Evolutionary conservation across 257 asterid species (phyloP).

Genomic region (Solanum gracilifrons): DNA sequence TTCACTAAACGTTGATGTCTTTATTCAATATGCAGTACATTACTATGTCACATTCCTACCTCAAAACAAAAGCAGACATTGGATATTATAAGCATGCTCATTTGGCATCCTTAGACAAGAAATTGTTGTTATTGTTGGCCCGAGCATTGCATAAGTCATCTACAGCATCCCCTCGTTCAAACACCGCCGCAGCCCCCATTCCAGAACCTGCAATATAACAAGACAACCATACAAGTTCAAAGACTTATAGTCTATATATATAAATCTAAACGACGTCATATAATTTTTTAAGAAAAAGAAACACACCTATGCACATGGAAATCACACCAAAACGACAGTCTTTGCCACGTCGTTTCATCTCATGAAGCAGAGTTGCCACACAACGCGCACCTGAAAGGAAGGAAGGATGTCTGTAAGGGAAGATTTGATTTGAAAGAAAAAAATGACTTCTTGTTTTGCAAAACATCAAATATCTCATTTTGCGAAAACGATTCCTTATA

Average conservation of each 20-base stretch:
- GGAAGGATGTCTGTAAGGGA: not conserved
- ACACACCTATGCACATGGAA: slow-evolving; percentile 90
- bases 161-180: slow-evolving; percentile 72
- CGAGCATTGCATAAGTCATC: slow-evolving; percentile 48
- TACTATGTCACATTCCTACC: not conserved
- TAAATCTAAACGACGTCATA: not conserved
- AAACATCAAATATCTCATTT: not conserved
- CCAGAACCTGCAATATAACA: slow-evolving; percentile 56
- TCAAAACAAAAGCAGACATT: not conserved
- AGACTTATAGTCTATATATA: not conserved
- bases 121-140: slow-evolving; percentile 5
- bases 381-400: slow-evolving; percentile 69
- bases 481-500: not conserved
- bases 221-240: not conserved
- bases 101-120: slow-evolving; percentile 32
- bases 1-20: not conserved
- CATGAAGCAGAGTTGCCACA: slow-evolving; percentile 71
- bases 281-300: not conserved
- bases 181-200: slow-evolving; percentile 96
- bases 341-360: slow-evolving; percentile 88
- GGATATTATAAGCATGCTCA: not conserved
- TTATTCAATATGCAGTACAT: not conserved
- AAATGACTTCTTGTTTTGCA: not conserved
- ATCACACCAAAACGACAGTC: slow-evolving; percentile 83
- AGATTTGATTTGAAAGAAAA: not conserved